Evolutionary conservation across 75 land plant species (phyloP), one percentile per base, ranked within the genome.

Genomic region (Pinus taeda): DNA sequence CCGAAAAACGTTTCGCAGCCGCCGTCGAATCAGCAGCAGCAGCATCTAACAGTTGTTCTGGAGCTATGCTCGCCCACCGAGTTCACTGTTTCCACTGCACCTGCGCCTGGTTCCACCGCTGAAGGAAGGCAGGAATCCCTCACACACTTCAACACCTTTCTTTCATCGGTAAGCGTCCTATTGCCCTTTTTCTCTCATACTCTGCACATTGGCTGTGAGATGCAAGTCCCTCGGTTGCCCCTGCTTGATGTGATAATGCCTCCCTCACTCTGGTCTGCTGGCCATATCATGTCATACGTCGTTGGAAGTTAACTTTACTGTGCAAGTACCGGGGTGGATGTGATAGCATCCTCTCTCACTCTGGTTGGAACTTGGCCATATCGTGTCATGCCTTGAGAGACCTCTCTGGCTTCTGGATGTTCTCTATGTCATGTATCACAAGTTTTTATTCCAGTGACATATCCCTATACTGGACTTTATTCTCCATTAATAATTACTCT

Each of bases 21-120:
- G 12, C 59, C 24, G 17, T n/a, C 6, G 20, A 45, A 66, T 53
- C 56, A 33, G 33, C 33, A 73, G 49, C 29, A 56, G 49, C 74
- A 29, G 39, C 67, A 62, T 18, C 70, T 66, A 11, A 76, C 78
- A 15, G 88, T 75, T 30, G 76, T 84, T 49, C 81, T 92, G 13
- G 94, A 92, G 74, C 84, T 92, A 3, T 90, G 87, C 79, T 76
- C 88, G 3, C 88, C 87, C 3, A 84, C 82, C 33, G 87, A 87
- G 64, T 92, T 92, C 64, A 79, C 83, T 2, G 73, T 90, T 57
- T 69, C 82, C 21, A 85, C 91, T 17, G 78, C 39, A 29, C 77
- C 81, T 2, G 58, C 85, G 0, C 12, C 75, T 21, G 91, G 81
- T 13, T 83, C 59, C 21, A 6, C 22, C 15, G 83, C 70, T 18